Percentiles rank a stretch among this genome's conserved stretches.
phyloP scores from a whole-genome alignment of 1,284 basidiomycete genomes.

The Cutaneotrichosporon cutaneum region DNA sequence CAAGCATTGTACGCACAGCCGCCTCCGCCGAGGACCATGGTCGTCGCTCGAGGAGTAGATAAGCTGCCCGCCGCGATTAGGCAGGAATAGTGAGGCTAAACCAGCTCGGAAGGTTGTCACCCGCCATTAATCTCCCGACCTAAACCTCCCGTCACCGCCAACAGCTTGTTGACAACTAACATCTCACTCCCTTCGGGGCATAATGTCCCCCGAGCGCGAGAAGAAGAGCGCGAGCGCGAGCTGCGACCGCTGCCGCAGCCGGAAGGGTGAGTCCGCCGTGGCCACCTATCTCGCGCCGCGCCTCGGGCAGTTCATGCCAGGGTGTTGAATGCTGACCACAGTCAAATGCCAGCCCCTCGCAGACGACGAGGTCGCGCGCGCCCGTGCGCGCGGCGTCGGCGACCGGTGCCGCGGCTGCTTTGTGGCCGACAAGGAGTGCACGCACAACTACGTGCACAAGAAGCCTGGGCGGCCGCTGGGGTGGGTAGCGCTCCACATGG shows the following conservation, averaged over 20 bases:
- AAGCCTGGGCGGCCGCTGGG: constrained; percentile 24
- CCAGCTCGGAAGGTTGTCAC: background rate
- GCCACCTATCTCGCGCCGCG: background rate
- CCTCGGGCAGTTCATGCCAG: background rate
- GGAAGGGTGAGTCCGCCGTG: background rate
- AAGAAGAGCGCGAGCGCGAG: constrained; percentile 6
- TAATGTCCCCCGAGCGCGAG: background rate
- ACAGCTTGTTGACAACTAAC: background rate
- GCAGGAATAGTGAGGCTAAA: no score
- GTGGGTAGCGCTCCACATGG: no score
- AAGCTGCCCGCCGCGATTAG: no score
- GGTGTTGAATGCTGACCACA: no score
- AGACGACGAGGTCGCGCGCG: background rate
- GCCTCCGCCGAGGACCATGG: no score
- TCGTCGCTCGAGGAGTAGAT: no score
- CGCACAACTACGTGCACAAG: constrained; percentile 23
- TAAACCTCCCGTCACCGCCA: background rate
- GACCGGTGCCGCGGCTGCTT: background rate
- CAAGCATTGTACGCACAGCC: no score
- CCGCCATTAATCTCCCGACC: background rate
- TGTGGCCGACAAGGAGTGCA: constrained; percentile 15
- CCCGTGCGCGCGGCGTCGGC: background rate
- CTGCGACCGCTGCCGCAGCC: constrained; percentile 7
- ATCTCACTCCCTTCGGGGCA: background rate
- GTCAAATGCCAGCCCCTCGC: constrained; percentile 3